Base-by-base conservation (phyloP, 2,329 filamentous ascomycete genomes). In the Aspergillus vadensis region DNA sequence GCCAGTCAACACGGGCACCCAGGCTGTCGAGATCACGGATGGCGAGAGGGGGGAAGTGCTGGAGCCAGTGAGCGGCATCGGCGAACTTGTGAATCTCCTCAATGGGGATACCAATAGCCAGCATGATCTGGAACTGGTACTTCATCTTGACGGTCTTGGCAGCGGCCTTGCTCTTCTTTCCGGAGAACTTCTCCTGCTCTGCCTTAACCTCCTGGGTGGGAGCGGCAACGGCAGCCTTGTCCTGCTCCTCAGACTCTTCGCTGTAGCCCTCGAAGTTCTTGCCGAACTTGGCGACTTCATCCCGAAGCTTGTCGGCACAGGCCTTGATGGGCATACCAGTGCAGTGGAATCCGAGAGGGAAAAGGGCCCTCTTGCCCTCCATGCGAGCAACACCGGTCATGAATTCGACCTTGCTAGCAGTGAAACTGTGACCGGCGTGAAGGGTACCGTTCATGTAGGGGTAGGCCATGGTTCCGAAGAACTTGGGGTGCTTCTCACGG, bases 271-370 rank as follows among this genome's bases (percentile, higher is more conserved):
- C 89, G 65, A 98, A 98, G 71, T 92, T 88, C 73, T 89, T 80
- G 21, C 95, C 95, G 72, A 98, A 99, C 80, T 90, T 83, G 78
- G 91, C 87, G 59, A 98, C 89, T 79, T 99, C 95, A 64, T 91
- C 88, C 61, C 89, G 87, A 49, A 99, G 86, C 83, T 98, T 98
- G 82, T 99, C 94, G 57, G 95, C 92, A 72, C 91, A 96, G 5
- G 95, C 93, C 80, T 97, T 97, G 82, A 99, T 99, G 49, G 93
- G 92, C 89, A 99, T 96, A 70, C 95, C 95, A 0, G 94, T 98
- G 80, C 90, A 92, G 82, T 99, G 95, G 81, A 92, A 99, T 32
- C 94, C 95, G 72, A 95, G 89, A 59, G 95, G 95, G 76, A 95
- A 97, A 56, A 98, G 82, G 59, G 89, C 84, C 56, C 89, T 85